Conservation (phyloP, 2,329 filamentous ascomycete genomes). For the Ascochyta pisi region DNA sequence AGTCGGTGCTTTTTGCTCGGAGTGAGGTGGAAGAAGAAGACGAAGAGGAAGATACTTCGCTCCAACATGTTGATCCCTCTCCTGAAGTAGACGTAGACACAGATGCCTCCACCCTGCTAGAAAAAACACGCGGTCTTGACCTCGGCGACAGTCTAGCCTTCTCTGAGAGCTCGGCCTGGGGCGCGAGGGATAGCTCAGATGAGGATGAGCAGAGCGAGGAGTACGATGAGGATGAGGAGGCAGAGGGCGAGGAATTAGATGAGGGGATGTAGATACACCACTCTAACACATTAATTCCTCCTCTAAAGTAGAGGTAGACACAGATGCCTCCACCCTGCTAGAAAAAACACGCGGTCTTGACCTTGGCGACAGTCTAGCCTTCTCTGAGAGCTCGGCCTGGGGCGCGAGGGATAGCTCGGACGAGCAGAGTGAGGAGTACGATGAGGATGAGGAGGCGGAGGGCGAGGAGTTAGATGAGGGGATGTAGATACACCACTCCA, state of each 20-base stretch:
- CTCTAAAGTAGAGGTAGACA: constrained; percentile 5
- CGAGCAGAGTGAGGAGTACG: constrained; percentile 46
- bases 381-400: constrained; percentile 47
- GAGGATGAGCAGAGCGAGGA: constrained; percentile 46
- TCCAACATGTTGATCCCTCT: constrained; percentile 29
- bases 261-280: too few species aligned
- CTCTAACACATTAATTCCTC: too few species aligned
- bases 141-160: constrained; percentile 38
- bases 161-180: constrained; percentile 48
- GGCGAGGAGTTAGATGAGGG: constrained; percentile 36
- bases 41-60: constrained; percentile 6
- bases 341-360: constrained; percentile 32
- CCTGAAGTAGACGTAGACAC: constrained; percentile 2
- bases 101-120: constrained; percentile 12
- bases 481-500: too few species aligned
- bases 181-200: background rate
- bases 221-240: constrained; percentile 48
- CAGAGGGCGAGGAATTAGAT: constrained; percentile 43
- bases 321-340: constrained; percentile 11
- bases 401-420: constrained; percentile 8
- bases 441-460: constrained; percentile 48
- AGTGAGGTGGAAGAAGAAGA: background rate
- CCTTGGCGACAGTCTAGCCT: constrained; percentile 36
- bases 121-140: constrained; percentile 32
- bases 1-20: constrained; percentile 31